Conservation (phyloP, 1,139 yeast species). For the Geotrichum bryndzae region DNA sequence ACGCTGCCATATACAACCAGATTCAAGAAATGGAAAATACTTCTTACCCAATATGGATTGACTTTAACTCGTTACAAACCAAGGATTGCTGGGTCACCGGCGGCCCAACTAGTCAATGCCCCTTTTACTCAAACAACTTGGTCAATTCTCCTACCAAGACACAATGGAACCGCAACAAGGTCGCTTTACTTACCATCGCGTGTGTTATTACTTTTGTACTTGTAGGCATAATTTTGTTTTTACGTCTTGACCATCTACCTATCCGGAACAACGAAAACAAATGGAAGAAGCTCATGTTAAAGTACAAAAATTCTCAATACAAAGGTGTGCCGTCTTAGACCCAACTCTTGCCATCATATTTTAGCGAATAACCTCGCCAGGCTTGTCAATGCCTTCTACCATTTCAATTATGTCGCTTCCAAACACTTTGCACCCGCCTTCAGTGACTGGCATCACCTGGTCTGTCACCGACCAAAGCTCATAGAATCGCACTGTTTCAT, state of each 20-base stretch:
- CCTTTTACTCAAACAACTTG: slow-evolving; percentile 46
- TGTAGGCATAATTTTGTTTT: slow-evolving; percentile 35
- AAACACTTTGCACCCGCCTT: slow-evolving; percentile 8
- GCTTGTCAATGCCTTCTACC: slow-evolving; percentile 17
- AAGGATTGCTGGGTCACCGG: slow-evolving; percentile 81
- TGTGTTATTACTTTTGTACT: slow-evolving; percentile 50
- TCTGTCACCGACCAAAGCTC: slow-evolving; percentile 45
- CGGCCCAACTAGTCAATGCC: slow-evolving; percentile 73
- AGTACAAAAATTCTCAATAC: slow-evolving; percentile 45
- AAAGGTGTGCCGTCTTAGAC: slow-evolving; percentile 59
- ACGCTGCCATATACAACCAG: slow-evolving; percentile 26
- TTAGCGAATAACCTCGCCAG: slow-evolving; percentile 15
- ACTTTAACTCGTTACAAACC: slow-evolving; percentile 70
- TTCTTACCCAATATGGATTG: slow-evolving; percentile 58
- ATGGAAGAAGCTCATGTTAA: slow-evolving; percentile 48
- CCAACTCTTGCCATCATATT: neutral
- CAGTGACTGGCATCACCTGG: slow-evolving; percentile 11
- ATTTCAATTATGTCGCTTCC: slow-evolving; percentile 18
- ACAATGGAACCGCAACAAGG: slow-evolving; percentile 51
- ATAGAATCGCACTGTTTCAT: slow-evolving; percentile 62
- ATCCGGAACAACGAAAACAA: slow-evolving; percentile 50
- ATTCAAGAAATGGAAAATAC: slow-evolving; percentile 23
- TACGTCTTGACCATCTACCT: slow-evolving; percentile 39
- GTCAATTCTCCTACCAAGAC: slow-evolving; percentile 21
- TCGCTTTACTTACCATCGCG: slow-evolving; percentile 61